Base-by-base conservation (phyloP, 139 green algal genomes). In the Chlorella sp. region DNA sequence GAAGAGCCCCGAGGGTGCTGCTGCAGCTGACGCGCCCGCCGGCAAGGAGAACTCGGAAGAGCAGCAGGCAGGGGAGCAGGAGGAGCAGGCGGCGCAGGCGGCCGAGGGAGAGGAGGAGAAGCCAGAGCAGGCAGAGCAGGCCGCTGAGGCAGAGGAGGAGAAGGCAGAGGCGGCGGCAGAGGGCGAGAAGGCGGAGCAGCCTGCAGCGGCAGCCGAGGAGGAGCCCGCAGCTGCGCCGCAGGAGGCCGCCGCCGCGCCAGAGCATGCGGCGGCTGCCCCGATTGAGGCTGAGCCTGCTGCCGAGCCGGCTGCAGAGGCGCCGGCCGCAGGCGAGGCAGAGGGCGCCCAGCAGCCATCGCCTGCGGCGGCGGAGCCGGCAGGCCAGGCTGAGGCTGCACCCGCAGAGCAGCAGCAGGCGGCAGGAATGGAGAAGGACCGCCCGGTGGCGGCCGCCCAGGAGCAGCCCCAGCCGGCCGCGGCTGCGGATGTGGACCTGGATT, bases 161-260 rank as follows among this genome's bases (percentile, higher is more conserved):
- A 32, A 28, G 0, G 41, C 43, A 24, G 54, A 0, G 11, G 24
- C 80, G 3, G 54, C 36, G 28, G 76, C 22, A 8, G 34, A 81
- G 38, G 22, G 51, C 32, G 32, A 67, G 41, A 22, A 48, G 38
- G 30, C 1, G 6, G 62, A 72, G 43, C 11, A 70, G 40, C 56
- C 40, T 51, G 67, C 82, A 36, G 70, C 30, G 51, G 41, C 36
- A 34, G 36, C n/a, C 30, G 54, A 20, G 51, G 28, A 34, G 26
- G 43, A 41, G 13, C 77, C 46, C 11, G 56, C 62, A 0, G 64
- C 73, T 4, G 72, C 24, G 4, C 41, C 40, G 30, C 77, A 92
- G 89, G 70, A 90, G 85, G 1, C 83, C 93, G 58, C 70, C 13
- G 41, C 17, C 1, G 76, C 87, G 4, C 62, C 83, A 54, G 74